phyloP scores from a whole-genome alignment of 495 filamentous ascomycete genomes.

The Apiosordaria backusii region DNA sequence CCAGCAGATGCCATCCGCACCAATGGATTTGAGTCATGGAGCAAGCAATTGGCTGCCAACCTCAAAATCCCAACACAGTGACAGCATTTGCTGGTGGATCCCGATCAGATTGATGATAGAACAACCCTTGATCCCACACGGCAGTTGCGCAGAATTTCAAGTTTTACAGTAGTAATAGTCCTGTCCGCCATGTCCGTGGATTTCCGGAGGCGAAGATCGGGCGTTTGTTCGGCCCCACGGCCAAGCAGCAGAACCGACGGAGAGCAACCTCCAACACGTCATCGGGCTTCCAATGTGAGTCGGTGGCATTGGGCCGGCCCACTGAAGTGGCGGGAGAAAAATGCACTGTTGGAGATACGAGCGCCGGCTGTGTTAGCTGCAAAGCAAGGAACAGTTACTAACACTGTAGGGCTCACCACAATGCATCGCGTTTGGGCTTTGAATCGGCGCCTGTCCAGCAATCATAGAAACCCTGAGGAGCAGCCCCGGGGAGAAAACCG shows the following conservation, averaged over 20 bases:
- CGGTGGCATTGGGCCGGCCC: slow-evolving; percentile 1
- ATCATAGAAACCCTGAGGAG: neutral
- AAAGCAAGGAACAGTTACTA: neutral
- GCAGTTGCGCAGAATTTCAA: neutral
- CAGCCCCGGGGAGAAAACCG: too few species aligned
- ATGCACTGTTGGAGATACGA: neutral
- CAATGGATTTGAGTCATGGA: neutral
- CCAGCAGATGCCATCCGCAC: neutral
- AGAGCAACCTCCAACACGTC: slow-evolving; percentile 1
- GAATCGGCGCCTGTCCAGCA: neutral
- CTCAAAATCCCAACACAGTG: neutral
- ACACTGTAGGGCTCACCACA: neutral
- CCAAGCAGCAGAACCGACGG: neutral
- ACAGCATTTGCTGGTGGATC: neutral
- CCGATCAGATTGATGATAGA: neutral
- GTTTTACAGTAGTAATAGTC: too few species aligned
- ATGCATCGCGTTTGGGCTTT: neutral
- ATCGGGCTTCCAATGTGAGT: neutral
- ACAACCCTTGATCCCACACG: too few species aligned
- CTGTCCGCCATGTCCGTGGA: neutral
- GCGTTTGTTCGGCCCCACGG: slow-evolving; percentile 1
- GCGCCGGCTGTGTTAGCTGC: neutral
- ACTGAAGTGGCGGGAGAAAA: slow-evolving; percentile 6
- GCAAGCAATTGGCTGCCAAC: neutral
- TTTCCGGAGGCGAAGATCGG: neutral